Evolutionary conservation across 352 stramenopile species (phyloP).

Genomic region (Phytophthora hibernalis): DNA sequence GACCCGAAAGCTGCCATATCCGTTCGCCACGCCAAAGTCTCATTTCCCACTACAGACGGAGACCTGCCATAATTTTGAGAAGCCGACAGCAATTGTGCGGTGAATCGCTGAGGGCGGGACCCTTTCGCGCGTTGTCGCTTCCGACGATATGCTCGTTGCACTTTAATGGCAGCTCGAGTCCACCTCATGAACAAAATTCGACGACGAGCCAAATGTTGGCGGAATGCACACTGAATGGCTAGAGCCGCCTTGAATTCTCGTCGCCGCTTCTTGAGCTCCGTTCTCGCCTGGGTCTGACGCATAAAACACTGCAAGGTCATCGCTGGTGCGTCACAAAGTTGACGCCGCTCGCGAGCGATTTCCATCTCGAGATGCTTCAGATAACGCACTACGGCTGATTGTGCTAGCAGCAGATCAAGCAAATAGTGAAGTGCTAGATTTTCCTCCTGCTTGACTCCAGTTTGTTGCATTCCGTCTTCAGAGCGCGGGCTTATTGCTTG

Average conservation of each 20-base stretch:
- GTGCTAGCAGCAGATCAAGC: constrained; percentile 25
- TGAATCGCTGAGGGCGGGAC: constrained; percentile 45
- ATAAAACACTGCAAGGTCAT: constrained; percentile 60
- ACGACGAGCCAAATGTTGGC: constrained; percentile 69
- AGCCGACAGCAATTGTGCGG: constrained; percentile 52
- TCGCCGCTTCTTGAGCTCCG: constrained; percentile 34
- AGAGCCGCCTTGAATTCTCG: constrained; percentile 46
- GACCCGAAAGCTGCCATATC: constrained; percentile 68
- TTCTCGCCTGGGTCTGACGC: constrained; percentile 38
- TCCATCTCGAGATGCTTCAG: constrained; percentile 59
- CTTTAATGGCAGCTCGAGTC: constrained; percentile 50
- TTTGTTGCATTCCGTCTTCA: constrained; percentile 1
- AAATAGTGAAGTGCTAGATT: constrained; percentile 26
- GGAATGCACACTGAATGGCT: constrained; percentile 72
- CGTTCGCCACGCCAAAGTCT: constrained; percentile 36
- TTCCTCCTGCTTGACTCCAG: constrained; percentile 2
- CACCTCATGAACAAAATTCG: constrained; percentile 54
- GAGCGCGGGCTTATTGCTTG: constrained; percentile 2
- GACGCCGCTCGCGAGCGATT: constrained; percentile 30
- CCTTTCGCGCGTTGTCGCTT: constrained; percentile 52
- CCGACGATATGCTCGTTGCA: constrained; percentile 71
- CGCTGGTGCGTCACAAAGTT: constrained; percentile 23
- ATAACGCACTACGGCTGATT: constrained; percentile 57
- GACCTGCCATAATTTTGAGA: constrained; percentile 49
- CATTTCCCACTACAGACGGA: background rate